Evolutionary conservation across 2,329 filamentous ascomycete species (phyloP).

Genomic region (Aspergillus fijiensis): DNA sequence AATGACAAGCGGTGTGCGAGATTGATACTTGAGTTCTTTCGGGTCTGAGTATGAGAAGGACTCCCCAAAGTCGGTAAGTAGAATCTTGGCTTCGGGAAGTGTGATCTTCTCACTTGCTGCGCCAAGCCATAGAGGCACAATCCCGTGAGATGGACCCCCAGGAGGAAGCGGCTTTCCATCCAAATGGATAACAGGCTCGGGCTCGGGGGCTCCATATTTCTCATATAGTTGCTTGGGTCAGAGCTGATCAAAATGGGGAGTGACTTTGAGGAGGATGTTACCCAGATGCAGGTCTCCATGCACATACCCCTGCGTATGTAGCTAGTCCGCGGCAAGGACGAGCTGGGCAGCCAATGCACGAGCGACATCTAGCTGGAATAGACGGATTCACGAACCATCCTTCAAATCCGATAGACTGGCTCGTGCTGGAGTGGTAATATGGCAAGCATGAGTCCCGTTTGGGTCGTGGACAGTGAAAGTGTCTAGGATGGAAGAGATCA

Average conservation of each 20-base stretch:
- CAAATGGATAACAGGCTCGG: constrained; percentile 20
- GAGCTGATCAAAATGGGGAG: constrained; percentile 20
- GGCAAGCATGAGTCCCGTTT: constrained; percentile 29
- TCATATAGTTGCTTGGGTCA: constrained; percentile 21
- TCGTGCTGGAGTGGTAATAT: constrained; percentile 20
- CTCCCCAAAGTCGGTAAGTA: constrained; percentile 40
- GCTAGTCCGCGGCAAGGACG: constrained; percentile 31
- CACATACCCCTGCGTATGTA: constrained; percentile 22
- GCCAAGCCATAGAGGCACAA: constrained; percentile 39
- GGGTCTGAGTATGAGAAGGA: constrained; percentile 29
- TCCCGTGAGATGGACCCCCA: constrained; percentile 31
- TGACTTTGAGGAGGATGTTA: constrained; percentile 34
- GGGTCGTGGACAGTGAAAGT: constrained; percentile 23
- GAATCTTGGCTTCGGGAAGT: constrained; percentile 27
- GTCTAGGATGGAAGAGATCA: constrained; percentile 22
- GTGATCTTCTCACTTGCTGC: constrained; percentile 31
- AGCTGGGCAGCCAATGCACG: constrained; percentile 28
- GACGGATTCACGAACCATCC: constrained; percentile 20
- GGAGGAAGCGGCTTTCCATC: constrained; percentile 24
- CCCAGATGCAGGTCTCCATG: constrained; percentile 40
- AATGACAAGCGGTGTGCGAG: constrained; percentile 30
- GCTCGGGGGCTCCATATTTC: constrained; percentile 22
- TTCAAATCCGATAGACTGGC: constrained; percentile 21
- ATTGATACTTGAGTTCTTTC: constrained; percentile 25
- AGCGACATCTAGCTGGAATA: constrained; percentile 27